Evolutionary conservation across 1,284 basidiomycete genomes (phyloP), one percentile per base, ranked within the genome.

Genomic region (Marasmius oreades): DNA sequence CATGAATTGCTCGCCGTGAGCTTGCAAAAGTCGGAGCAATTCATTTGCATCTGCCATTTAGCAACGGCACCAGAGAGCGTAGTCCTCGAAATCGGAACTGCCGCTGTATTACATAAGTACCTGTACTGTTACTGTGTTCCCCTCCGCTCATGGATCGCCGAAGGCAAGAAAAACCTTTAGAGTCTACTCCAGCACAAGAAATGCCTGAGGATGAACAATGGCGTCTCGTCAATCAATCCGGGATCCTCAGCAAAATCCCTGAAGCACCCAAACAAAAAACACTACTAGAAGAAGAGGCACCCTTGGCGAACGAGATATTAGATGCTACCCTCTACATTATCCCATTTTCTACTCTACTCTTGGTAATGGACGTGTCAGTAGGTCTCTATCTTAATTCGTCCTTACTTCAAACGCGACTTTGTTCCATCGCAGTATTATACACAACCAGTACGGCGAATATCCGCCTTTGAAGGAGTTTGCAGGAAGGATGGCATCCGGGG

Each of bases 351-450:
- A 90, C 84, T 66, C 71, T 90, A 47, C 73, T 90, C 37, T 63
- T 90, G 14, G 72, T 89, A 73, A 89, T 92, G 86, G 86, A 90
- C 63, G 85, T 91, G 90, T 92, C 67, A 64, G 87, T 75, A 16
- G 37, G 34, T 42, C 23, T 34, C 46, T 33, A 1, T 34, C 39
- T 31, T 8, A 34, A 22, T 42, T 14, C 16, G 12, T 11, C 26
- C 36, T 18, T 24, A 23, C 26, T 51, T 34, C 45, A 36, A 20
- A 8, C 51, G 16, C n/a, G n/a, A n/a, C n/a, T n/a, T n/a, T 26
- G 48, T 50, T 53, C 51, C 51, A 51, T 53, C 20, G n/a, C 53
- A 90, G 90, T 56, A 70, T 92, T 44, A 80, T 90, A 50, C 87
- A 89, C 64, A 81, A 82, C 55, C 90, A 92, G 69, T 92, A 92